These are phyloP conservation scores for Ogataea corticis DNA, from an alignment of 805 yeast species.

Conservation along the genomic window DNA sequence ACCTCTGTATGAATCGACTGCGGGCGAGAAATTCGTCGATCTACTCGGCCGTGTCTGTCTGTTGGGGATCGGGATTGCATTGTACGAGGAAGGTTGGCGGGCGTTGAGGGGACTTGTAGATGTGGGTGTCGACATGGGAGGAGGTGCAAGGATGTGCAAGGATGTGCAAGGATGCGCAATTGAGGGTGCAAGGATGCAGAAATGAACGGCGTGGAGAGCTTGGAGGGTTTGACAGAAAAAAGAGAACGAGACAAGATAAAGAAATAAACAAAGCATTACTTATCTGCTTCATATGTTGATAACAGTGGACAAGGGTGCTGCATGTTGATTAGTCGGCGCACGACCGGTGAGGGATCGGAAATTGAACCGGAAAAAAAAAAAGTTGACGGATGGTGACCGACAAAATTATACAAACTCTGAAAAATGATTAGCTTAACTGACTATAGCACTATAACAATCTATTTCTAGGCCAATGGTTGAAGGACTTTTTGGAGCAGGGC, in stretches of 20 bases:
- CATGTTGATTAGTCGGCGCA: neutral
- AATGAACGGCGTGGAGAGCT: no score
- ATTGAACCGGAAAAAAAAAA: no score
- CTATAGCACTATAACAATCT: no score
- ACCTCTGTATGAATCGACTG: conserved; percentile 59
- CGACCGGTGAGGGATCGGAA: conserved; percentile 2
- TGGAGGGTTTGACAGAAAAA: no score
- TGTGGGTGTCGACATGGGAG: conserved; percentile 7
- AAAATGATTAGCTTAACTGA: no score
- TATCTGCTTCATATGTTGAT: no score
- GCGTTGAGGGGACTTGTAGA: conserved; percentile 9
- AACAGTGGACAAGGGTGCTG: neutral
- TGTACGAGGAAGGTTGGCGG: conserved; percentile 9
- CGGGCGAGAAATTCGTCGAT: conserved; percentile 38
- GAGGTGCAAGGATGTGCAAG: neutral
- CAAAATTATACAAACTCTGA: no score
- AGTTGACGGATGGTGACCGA: no score
- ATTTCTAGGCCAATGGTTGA: conserved; percentile 14
- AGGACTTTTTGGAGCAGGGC: conserved; percentile 13
- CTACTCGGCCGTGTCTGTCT: conserved; percentile 18
- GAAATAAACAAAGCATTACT: no score
- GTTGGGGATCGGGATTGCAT: conserved; percentile 29
- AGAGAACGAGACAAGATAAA: neutral
- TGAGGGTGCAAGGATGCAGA: no score
- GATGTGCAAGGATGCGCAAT: no score